These are phyloP conservation scores for Conidiobolus incongruus DNA, from an alignment of 371 early-diverging fungal genomes.

Conservation along the genomic window DNA sequence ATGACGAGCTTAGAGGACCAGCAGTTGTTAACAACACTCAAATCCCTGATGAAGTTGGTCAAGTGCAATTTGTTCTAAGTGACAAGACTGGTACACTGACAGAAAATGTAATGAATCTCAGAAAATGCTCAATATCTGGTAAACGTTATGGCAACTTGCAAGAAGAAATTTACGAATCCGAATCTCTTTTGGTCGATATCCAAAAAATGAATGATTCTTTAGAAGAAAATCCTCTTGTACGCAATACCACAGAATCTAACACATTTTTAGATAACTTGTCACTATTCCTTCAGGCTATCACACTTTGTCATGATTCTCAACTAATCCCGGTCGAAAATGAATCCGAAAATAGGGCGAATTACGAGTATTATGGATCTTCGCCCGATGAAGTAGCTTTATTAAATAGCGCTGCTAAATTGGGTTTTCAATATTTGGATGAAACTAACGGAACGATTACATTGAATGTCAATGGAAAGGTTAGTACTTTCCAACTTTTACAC, in stretches of 20 bases:
- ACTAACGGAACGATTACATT: constrained; percentile 8
- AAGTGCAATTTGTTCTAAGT: constrained; percentile 71
- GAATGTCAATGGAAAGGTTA: neutral
- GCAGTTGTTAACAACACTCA: constrained; percentile 60
- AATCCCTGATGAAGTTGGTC: constrained; percentile 81
- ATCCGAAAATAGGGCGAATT: constrained; percentile 16
- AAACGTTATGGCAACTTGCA: constrained; percentile 19
- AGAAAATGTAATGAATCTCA: constrained; percentile 80
- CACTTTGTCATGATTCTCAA: constrained; percentile 83
- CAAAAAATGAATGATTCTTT: neutral
- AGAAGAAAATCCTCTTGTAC: neutral
- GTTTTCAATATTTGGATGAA: constrained; percentile 54
- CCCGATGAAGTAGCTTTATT: constrained; percentile 92
- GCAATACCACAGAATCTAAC: constrained; percentile 1
- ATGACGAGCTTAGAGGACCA: constrained; percentile 41
- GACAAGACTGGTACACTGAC: constrained; percentile 97
- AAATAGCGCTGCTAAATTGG: constrained; percentile 58
- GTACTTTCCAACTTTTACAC: constrained; percentile 22
- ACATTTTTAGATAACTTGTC: neutral
- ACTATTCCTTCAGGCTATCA: constrained; percentile 52
- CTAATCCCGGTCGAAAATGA: constrained; percentile 14
- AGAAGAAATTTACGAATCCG: constrained; percentile 13
- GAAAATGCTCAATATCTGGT: constrained; percentile 48
- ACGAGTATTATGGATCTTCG: constrained; percentile 68
- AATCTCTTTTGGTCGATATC: neutral